Evolutionary conservation across 2,329 filamentous ascomycete genomes (phyloP), one percentile per base, ranked within the genome.

Genomic region (Coniochaeta sp.): DNA sequence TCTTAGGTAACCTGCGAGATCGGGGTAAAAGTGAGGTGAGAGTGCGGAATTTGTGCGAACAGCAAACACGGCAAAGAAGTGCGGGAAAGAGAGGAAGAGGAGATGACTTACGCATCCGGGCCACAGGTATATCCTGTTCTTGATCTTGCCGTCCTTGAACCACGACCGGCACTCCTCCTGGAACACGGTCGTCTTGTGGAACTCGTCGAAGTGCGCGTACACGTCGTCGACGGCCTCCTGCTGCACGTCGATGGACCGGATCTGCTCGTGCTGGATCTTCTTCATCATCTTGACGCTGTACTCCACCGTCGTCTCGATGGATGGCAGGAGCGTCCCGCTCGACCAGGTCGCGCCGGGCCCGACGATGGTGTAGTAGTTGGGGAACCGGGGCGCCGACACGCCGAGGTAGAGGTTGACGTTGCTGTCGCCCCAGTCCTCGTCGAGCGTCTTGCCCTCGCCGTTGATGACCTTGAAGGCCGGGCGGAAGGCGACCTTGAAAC

Each of bases 181-280:
- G 68, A 71, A 78, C 1, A 76, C 74, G 0, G 73, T 72, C 20
- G 59, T 63, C 52, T 67, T 60, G 67, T 77, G 73, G 60, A 72
- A 75, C 9, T 60, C 55, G 52, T 75, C 70, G 38, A 71, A 71
- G 63, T 71, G 68, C 4, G 65, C 64, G 52, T 74, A 69, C 61
- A 82, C 81, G 54, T 81, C 79, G 10, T 64, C 61, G 7, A 79
- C 71, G 1, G 71, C 74, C 16, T 69, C 68, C 1, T 64, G 59
- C 57, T 75, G 76, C 10, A 77, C 70, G 8, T 68, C 60, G 35
- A 76, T 71, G 4, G 69, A 65, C 4, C 63, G 61, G 52, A 78
- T 73, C 60, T 74, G 69, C 60, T 75, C 65, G 1, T 71, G 76
- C 61, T 79, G 75, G 58, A 69, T 68, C 61, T 70, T 70, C 54